Evolutionary conservation across 108 stramenopile species (phyloP).

Genomic region (Nitzschia sp.): DNA sequence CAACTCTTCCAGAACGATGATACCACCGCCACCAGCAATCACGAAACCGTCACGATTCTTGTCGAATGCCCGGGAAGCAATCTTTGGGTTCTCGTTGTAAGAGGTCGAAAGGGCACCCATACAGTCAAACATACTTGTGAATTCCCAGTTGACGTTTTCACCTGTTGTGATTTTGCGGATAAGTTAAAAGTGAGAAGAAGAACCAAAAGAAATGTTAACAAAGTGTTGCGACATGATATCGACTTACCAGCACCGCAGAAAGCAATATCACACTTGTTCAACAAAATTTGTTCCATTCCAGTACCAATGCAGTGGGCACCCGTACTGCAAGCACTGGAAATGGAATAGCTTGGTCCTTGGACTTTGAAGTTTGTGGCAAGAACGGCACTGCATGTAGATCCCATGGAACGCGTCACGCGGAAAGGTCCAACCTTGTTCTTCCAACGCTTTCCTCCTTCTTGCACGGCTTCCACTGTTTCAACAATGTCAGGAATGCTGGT

Average conservation of each 20-base stretch:
- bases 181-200: neutral
- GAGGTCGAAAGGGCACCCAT: constrained; percentile 94
- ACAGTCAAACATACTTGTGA: constrained; percentile 94
- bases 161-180: constrained; percentile 47
- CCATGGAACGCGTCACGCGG: constrained; percentile 93
- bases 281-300: constrained; percentile 89
- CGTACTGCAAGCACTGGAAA: constrained; percentile 89
- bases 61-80: constrained; percentile 94
- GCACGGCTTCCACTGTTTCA: constrained; percentile 89
- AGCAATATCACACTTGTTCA: constrained; percentile 88
- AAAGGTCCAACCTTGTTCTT: constrained; percentile 95
- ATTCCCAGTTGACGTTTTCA: constrained; percentile 89
- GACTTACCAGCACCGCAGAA: constrained; percentile 89
- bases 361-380: constrained; percentile 90
- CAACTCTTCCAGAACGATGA: constrained; percentile 94
- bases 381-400: constrained; percentile 88
- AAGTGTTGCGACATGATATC: neutral
- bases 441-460: constrained; percentile 77
- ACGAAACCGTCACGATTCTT: constrained; percentile 98
- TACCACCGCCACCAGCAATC: constrained; percentile 98
- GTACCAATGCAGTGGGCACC: constrained; percentile 94
- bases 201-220: constrained; percentile 6
- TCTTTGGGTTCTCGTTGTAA: constrained; percentile 89
- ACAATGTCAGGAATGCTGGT: constrained; percentile 91
- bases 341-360: constrained; percentile 87